These are phyloP conservation scores for Fusarium nodosum DNA, from an alignment of 2,329 filamentous ascomycete genomes.

Conservation along the genomic window DNA sequence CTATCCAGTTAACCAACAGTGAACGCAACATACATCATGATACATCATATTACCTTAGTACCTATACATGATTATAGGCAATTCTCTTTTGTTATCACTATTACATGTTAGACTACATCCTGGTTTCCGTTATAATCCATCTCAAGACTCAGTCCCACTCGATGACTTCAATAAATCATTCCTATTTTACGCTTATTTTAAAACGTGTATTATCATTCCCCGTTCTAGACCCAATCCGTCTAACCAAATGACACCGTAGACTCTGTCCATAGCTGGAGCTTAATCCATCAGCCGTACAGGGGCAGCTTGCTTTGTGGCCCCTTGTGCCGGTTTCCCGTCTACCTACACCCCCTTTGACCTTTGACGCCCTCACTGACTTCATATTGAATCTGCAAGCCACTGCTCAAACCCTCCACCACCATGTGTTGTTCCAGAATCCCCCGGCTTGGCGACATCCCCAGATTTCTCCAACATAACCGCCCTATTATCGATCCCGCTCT, in stretches of 20 bases:
- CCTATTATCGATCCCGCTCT: not conserved
- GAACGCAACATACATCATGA: not conserved
- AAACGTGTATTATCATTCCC: not conserved
- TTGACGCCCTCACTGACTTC: slow-evolving; percentile 16
- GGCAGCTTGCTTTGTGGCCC: slow-evolving; percentile 20
- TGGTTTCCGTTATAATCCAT: slow-evolving; percentile 11
- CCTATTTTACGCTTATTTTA: slow-evolving; percentile 20
- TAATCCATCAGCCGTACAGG: slow-evolving; percentile 37
- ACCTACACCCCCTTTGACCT: not conserved
- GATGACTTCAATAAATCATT: not conserved
- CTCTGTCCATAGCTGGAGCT: slow-evolving; percentile 19
- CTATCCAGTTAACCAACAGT: slow-evolving; percentile 2
- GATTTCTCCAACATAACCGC: slow-evolving; percentile 21
- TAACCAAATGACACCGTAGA: slow-evolving; percentile 17
- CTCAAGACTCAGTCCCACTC: not conserved
- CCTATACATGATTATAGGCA: not conserved
- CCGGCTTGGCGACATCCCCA: slow-evolving; percentile 20
- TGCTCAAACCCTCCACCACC: slow-evolving; percentile 49
- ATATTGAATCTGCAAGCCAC: slow-evolving; percentile 45
- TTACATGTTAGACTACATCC: slow-evolving; percentile 1
- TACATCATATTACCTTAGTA: not conserved
- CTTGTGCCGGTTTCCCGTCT: slow-evolving; percentile 40
- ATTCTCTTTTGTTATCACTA: not conserved
- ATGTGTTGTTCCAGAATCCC: slow-evolving; percentile 28
- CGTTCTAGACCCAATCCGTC: slow-evolving; percentile 23